Base-by-base conservation (phyloP, 1,139 yeast genomes). In the Geotrichum histeridarum region DNA sequence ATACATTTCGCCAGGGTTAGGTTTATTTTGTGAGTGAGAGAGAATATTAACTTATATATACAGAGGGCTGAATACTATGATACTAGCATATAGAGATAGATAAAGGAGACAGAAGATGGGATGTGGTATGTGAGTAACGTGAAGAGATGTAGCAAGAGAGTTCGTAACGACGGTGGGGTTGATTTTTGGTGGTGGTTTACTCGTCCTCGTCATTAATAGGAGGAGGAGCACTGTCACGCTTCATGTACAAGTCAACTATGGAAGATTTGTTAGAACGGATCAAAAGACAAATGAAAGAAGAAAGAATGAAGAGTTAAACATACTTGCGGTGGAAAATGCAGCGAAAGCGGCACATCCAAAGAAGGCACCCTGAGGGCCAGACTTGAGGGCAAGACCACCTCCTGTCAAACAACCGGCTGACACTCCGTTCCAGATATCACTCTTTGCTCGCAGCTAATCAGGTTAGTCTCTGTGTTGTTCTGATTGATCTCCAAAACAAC, bases 301-400 rank as follows among this genome's bases (percentile, higher is more conserved):
- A 42, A 33, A 11, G 15, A 12, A 5, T 27, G 35, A 9, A 43
- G 18, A 5, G 37, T 15, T 14, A n/a, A 15, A 61, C 65, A 43
- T 57, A 63, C 64, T 86, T 8, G 98, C 98, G 8, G 95, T 84
- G 55, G 95, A 86, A 69, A 93, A 93, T 3, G 95, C 96, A 14
- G 99, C 98, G 75, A 93, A 93, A 12, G 98, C 99, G 35, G 95
- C 97, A 76, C 98, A 93, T 1, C 99, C 99, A 57, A 91, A 70
- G 36, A 82, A 64, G 0, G 96, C 95, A 33, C 96, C 95, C 65
- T 85, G 91, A 1, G 99, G 99, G 1, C 99, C 99, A 42, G 93
- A 83, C 67, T 86, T 88, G 61, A 87, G 79, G 2, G 98, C 95
- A 57, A 93, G 77, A 0, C 96, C 98, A 9, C 79, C 80, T 46